Conservation (phyloP, 805 yeast species). For the Metschnikowia chrysomelidarum region DNA sequence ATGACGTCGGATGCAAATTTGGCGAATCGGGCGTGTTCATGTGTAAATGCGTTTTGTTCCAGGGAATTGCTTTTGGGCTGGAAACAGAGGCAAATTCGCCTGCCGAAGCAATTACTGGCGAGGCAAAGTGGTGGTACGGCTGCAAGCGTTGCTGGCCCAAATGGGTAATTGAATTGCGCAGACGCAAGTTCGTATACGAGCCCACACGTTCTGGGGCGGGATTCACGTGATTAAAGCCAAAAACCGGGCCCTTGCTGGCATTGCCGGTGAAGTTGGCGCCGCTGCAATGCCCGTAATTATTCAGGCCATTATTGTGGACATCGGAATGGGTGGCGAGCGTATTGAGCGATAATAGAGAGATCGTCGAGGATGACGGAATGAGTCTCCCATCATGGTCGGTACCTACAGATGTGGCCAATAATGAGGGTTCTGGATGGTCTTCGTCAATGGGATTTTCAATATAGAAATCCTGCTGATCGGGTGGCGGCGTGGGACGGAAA, state of each 20-base stretch:
- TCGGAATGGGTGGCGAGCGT: conserved; percentile 10
- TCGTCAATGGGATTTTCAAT: conserved; percentile 17
- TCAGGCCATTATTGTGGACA: neutral
- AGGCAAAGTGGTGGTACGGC: conserved; percentile 34
- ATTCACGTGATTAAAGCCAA: conserved; percentile 5
- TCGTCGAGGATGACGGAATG: conserved; percentile 43
- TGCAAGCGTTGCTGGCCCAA: conserved; percentile 35
- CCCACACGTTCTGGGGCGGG: conserved; percentile 19
- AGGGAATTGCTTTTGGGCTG: conserved; percentile 32
- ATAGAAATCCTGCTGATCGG: conserved; percentile 6
- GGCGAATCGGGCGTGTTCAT: conserved; percentile 49
- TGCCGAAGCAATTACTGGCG: conserved; percentile 15
- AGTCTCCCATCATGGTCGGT: conserved; percentile 38
- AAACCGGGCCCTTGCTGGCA: conserved; percentile 5
- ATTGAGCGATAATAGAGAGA: conserved; percentile 37
- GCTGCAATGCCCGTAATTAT: neutral
- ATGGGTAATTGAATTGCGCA: conserved; percentile 21
- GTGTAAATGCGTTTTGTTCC: conserved; percentile 16
- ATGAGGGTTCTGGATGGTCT: conserved; percentile 43
- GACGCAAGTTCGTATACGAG: conserved; percentile 18
- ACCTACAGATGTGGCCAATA: conserved; percentile 43
- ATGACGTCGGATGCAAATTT: conserved; percentile 47
- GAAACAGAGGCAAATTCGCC: conserved; percentile 15
- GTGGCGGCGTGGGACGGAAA: conserved; percentile 1
- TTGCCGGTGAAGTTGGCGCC: conserved; percentile 2